Evolutionary conservation across 306 rosid genomes (phyloP).

Genomic region (Quillaja saponaria): DNA sequence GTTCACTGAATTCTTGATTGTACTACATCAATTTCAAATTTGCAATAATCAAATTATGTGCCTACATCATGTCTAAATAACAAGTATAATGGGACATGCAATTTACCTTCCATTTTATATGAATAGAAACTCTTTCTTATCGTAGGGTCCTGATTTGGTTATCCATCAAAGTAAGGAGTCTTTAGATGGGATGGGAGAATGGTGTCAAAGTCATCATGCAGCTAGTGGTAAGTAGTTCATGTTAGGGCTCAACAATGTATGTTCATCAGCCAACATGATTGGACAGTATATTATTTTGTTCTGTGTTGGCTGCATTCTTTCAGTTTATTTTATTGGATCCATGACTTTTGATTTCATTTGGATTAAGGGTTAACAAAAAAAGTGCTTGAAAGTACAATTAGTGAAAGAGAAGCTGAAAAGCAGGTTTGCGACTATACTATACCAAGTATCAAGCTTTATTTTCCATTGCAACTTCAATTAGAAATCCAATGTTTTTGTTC

Average conservation of each 20-base stretch:
- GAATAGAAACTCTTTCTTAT: constrained; percentile 28
- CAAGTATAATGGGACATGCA: background rate
- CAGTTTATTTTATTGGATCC: constrained; percentile 2
- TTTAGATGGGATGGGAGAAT: constrained; percentile 89
- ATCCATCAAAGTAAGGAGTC: constrained; percentile 84
- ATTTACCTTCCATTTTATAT: constrained; percentile 13
- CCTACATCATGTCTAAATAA: constrained; percentile 14
- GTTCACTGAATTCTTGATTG: no score
- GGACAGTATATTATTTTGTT: no score
- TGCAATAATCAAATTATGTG: constrained; percentile 8
- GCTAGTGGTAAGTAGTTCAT: constrained; percentile 78
- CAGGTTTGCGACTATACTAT: constrained; percentile 53
- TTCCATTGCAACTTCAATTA: background rate
- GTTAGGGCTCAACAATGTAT: constrained; percentile 12
- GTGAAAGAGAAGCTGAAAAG: constrained; percentile 85
- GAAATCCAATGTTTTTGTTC: background rate
- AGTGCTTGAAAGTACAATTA: constrained; percentile 70
- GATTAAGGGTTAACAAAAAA: constrained; percentile 68
- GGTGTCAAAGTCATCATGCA: constrained; percentile 91
- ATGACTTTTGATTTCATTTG: constrained; percentile 28
- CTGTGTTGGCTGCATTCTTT: background rate
- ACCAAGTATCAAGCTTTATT: constrained; percentile 5
- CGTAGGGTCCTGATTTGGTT: constrained; percentile 95
- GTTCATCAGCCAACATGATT: background rate
- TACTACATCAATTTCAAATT: background rate